Percentiles rank a stretch among this genome's conserved stretches.
phyloP scores from a whole-genome alignment of 495 filamentous ascomycete genomes.

The Penicillium macrosclerotiorum region DNA sequence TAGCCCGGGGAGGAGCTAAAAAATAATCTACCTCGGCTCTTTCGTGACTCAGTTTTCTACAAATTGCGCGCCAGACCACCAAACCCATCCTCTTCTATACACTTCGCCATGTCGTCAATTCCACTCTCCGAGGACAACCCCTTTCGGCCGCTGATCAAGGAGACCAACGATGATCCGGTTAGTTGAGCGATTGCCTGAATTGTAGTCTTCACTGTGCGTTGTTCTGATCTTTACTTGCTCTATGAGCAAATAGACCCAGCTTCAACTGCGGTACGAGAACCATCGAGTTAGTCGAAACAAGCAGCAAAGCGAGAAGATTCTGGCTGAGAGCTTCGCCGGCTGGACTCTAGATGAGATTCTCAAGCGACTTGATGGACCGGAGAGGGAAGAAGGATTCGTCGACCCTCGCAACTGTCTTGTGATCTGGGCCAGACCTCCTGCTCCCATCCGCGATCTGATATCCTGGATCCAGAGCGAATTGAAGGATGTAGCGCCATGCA shows the following conservation, averaged over 20 bases:
- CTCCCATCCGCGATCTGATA: conserved; percentile 61
- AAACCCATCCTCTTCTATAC: too few species aligned
- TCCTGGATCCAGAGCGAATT: conserved; percentile 61
- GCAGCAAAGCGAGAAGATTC: conserved; percentile 67
- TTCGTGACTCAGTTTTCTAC: too few species aligned
- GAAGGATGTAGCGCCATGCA: conserved; percentile 60
- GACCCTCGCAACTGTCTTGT: conserved; percentile 78
- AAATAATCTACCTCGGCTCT: too few species aligned
- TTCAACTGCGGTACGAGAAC: conserved; percentile 64
- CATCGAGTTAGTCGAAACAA: conserved; percentile 70
- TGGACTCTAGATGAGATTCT: conserved; percentile 72
- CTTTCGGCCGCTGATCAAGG: conserved; percentile 67
- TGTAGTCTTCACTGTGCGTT: not conserved
- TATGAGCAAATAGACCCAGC: conserved; percentile 49
- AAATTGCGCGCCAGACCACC: too few species aligned
- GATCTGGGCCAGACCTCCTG: conserved; percentile 80
- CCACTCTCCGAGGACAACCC: conserved; percentile 53
- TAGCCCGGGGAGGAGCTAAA: too few species aligned
- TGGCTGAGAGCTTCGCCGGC: conserved; percentile 61
- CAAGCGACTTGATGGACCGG: conserved; percentile 58
- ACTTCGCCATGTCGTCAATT: conserved; percentile 25
- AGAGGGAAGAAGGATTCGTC: conserved; percentile 59
- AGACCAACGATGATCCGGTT: conserved; percentile 57
- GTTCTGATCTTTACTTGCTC: not conserved
- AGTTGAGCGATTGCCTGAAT: conserved; percentile 4